A percentile compares a stretch with the other conserved stretches of the same genome.
These are phyloP conservation scores for Geosiphon pyriformis DNA, from an alignment of 192 early-diverging fungal genomes.

Conservation along the genomic window DNA sequence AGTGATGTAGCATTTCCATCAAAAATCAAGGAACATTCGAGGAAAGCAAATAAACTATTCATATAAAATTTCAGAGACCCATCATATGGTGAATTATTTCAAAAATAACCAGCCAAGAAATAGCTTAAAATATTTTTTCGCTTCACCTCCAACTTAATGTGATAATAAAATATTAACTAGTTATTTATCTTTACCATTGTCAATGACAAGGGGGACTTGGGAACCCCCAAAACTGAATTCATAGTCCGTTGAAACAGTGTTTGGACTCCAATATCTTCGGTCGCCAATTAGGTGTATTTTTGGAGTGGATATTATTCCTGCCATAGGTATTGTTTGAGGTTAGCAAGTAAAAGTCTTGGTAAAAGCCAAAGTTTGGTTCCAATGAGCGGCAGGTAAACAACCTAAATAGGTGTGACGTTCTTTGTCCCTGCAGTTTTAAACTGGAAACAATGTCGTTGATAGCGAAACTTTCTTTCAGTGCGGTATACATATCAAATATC, in stretches of 20 bases:
- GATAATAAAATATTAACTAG: neutral
- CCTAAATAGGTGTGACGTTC: neutral
- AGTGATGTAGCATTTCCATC: neutral
- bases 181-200: conserved; percentile 31
- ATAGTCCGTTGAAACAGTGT: conserved; percentile 32
- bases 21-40: neutral
- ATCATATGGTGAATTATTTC: neutral
- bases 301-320: neutral
- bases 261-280: conserved; percentile 26
- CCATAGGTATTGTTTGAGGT: neutral
- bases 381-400: neutral
- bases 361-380: neutral
- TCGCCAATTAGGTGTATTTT: conserved; percentile 20
- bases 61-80: neutral
- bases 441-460: neutral
- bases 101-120: neutral
- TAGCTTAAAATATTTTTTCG: neutral
- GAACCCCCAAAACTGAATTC: conserved; percentile 26
- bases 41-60: neutral
- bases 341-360: neutral
- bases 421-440: neutral
- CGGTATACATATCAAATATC: too few species aligned
- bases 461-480: neutral
- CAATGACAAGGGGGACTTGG: conserved; percentile 35
- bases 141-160: too few species aligned